Percentiles rank a stretch among this genome's conserved stretches.
phyloP scores from a whole-genome alignment of 305 asterid species.

The Ilex paraguariensis region DNA sequence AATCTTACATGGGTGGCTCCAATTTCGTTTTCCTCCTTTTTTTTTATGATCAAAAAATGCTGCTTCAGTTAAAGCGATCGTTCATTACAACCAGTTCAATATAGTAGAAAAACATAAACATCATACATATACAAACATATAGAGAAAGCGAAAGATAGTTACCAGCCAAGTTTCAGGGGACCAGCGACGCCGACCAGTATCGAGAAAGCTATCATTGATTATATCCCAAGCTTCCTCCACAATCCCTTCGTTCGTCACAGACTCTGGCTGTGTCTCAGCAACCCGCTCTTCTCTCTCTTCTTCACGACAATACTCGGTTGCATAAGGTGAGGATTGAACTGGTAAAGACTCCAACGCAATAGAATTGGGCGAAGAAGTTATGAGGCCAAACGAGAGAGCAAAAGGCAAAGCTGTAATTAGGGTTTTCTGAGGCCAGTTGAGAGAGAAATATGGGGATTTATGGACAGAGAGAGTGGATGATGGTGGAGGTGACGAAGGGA shows the following conservation, averaged over 20 bases:
- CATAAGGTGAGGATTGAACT: slow-evolving; percentile 12
- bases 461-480: slow-evolving; percentile 11
- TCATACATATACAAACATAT: background rate
- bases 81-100: no score
- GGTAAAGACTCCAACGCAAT: slow-evolving; percentile 29
- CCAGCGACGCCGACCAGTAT: slow-evolving; percentile 65
- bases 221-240: slow-evolving; percentile 97
- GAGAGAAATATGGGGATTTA: slow-evolving; percentile 1
- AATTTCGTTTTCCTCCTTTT: no score
- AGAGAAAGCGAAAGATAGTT: slow-evolving; percentile 1
- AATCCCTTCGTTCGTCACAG: slow-evolving; percentile 64
- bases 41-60: no score
- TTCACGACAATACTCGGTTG: slow-evolving; percentile 38
- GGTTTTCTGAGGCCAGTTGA: slow-evolving; percentile 13
- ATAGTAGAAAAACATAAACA: no score
- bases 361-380: slow-evolving; percentile 45
- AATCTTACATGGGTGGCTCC: no score
- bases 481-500: slow-evolving; percentile 23
- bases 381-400: slow-evolving; percentile 56
- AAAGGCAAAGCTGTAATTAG: slow-evolving; percentile 38
- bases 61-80: no score
- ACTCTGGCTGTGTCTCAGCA: slow-evolving; percentile 18
- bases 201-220: slow-evolving; percentile 81
- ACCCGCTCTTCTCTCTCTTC: slow-evolving; percentile 31
- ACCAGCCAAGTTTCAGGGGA: slow-evolving; percentile 75